Base-by-base conservation (phyloP, 257 asterid genomes). In the Solanum gandarillasii region DNA sequence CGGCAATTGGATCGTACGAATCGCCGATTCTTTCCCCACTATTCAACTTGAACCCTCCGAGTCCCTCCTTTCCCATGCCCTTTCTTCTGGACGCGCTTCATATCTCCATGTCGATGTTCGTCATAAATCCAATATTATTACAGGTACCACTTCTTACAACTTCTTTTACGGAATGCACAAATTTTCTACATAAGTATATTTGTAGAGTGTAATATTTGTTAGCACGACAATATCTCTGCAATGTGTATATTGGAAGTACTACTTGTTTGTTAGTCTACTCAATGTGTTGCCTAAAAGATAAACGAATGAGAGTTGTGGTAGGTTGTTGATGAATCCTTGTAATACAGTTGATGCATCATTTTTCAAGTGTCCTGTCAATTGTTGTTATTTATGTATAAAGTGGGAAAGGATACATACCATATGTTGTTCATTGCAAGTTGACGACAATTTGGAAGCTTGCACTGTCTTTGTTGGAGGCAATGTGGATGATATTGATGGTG, bases 1-100 rank as follows among this genome's bases (percentile, higher is more conserved):
- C 86, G 98, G 93, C 39, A 89, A 90, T 86, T 96, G 99, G 99
- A 91, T 89, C 92, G 98, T 96, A 87, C 93, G 97, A 88, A 93
- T 96, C 62, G 95, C 95, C 83, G 99, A 95, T 90, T 91, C 94
- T 18, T 39, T 88, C 60, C 89, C 86, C 73, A 83, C 93, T 58
- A 92, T 90, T 41, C 92, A 93, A 72, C 94, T 92, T 88, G 91
- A 91, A 75, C 90, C 91, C 41, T 89, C 91, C 60, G 96, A 95
- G 81, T 87, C 95, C 68, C 88, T 91, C 70, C 93, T 96, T 73
- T 89, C 95, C 12, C 92, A 91, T 76, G 98, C 98, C 72, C 58
- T 96, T 32, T 89, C 93, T 87, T 91, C 96, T 75, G 95, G 96
- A 38, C 96, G 92, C 68, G 98, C 96, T 79, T 88, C 90, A 73